Evolutionary conservation across 2,329 filamentous ascomycete species (phyloP).

Genomic region (Fusarium torreyae): DNA sequence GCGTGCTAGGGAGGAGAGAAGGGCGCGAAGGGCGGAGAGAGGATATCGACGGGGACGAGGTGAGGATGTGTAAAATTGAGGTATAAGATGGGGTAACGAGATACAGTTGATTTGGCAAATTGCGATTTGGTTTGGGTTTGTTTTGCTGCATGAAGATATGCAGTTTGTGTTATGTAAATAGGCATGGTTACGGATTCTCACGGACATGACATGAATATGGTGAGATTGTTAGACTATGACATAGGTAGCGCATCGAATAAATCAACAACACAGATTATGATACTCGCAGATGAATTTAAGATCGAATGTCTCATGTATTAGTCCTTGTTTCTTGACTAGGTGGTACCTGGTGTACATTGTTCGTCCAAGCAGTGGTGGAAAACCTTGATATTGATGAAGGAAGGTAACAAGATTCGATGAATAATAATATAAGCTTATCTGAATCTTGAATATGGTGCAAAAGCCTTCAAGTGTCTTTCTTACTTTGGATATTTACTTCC

Average conservation of each 20-base stretch:
- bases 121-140: conserved; percentile 6
- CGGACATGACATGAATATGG: conserved; percentile 32
- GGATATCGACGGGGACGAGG: conserved; percentile 55
- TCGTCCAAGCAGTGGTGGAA: no score
- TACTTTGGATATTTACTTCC: no score
- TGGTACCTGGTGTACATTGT: no score
- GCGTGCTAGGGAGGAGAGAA: conserved; percentile 55
- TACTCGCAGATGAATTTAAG: not conserved
- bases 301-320: not conserved
- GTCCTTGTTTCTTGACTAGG: no score
- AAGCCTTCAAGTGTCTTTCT: no score
- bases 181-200: conserved; percentile 34
- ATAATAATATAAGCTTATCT: no score
- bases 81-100: conserved; percentile 7
- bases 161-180: conserved; percentile 40
- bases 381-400: no score
- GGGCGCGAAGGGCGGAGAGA: conserved; percentile 51
- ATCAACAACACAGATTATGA: conserved; percentile 1
- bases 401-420: no score
- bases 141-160: conserved; percentile 18
- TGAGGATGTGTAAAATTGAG: conserved; percentile 48
- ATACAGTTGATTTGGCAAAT: conserved; percentile 15
- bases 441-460: no score
- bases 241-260: conserved; percentile 27
- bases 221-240: conserved; percentile 31